Conservation (phyloP, 1,284 basidiomycete genomes). For the Rhodotorula sp. region DNA sequence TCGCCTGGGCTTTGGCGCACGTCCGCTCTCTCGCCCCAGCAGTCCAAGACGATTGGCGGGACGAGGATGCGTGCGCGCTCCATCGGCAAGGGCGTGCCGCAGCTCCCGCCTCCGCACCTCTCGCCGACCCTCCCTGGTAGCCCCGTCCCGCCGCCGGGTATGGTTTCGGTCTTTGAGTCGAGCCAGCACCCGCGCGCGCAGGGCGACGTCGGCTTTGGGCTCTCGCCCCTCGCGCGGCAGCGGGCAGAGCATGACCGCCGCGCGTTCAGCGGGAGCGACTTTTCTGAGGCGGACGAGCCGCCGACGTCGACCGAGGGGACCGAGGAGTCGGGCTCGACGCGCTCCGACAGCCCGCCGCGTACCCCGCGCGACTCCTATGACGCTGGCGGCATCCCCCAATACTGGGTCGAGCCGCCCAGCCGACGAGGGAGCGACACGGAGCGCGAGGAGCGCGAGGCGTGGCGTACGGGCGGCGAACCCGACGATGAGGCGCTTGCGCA, state of each 20-base stretch:
- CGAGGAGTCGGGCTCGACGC: slow-evolving; percentile 24
- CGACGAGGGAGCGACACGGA: slow-evolving; percentile 19
- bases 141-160: not conserved
- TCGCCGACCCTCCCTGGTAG: slow-evolving; percentile 11
- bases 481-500: slow-evolving; percentile 5
- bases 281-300: not conserved
- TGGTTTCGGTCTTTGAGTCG: not conserved
- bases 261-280: not conserved
- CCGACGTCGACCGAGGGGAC: slow-evolving; percentile 10
- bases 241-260: slow-evolving; percentile 1
- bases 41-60: not conserved
- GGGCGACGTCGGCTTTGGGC: not conserved
- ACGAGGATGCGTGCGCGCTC: slow-evolving; percentile 30
- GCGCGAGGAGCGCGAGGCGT: slow-evolving; percentile 21
- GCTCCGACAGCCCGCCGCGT: slow-evolving; percentile 20
- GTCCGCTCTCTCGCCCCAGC: slow-evolving; percentile 13
- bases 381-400: not conserved
- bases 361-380: slow-evolving; percentile 11
- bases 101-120: not conserved
- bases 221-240: slow-evolving; percentile 2
- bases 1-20: slow-evolving; percentile 8
- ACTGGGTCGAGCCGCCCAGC: slow-evolving; percentile 17
- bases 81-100: slow-evolving; percentile 12
- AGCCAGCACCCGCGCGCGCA: not conserved
- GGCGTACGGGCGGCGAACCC: slow-evolving; percentile 17